Evolutionary conservation across 2,329 filamentous ascomycete species (phyloP).

Genomic region (Ploettnerulaceae sp.): DNA sequence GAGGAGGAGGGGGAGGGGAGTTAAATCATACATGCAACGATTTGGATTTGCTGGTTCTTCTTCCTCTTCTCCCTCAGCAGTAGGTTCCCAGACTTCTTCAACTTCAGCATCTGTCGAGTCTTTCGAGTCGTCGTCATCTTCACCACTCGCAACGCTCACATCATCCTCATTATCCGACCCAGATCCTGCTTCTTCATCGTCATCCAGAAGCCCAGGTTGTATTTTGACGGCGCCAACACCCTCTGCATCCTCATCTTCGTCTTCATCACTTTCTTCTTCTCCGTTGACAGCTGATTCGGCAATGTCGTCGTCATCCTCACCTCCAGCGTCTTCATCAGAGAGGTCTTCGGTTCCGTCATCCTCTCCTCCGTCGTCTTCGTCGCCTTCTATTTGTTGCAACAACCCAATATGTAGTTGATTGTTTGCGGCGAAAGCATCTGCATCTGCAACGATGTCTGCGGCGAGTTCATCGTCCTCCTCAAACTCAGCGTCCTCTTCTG

Average conservation of each 20-base stretch:
- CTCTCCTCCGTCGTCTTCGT: constrained; percentile 19
- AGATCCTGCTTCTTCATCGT: constrained; percentile 37
- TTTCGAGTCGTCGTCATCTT: constrained; percentile 49
- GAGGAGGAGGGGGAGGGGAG: no score
- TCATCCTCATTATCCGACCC: constrained; percentile 29
- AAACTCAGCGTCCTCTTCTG: constrained; percentile 35
- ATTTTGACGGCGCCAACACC: constrained; percentile 35
- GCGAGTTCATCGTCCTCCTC: constrained; percentile 34
- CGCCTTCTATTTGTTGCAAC: constrained; percentile 22
- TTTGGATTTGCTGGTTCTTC: constrained; percentile 48
- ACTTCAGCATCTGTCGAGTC: constrained; percentile 55
- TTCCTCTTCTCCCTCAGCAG: constrained; percentile 52
- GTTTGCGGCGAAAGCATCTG: constrained; percentile 33
- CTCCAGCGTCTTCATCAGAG: constrained; percentile 36
- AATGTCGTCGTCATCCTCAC: constrained; percentile 36
- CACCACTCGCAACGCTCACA: constrained; percentile 29
- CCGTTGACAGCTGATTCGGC: constrained; percentile 36
- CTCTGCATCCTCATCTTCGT: constrained; percentile 37
- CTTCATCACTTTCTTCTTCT: constrained; percentile 36
- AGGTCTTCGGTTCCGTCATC: constrained; percentile 31
- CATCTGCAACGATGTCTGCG: constrained; percentile 27
- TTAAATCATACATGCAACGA: constrained; percentile 64
- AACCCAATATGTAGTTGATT: constrained; percentile 34
- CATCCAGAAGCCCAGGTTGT: constrained; percentile 32
- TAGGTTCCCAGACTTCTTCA: constrained; percentile 49